Base-by-base conservation (phyloP, 2,329 filamentous ascomycete genomes). In the Pseudocercospora pini-densiflorae region DNA sequence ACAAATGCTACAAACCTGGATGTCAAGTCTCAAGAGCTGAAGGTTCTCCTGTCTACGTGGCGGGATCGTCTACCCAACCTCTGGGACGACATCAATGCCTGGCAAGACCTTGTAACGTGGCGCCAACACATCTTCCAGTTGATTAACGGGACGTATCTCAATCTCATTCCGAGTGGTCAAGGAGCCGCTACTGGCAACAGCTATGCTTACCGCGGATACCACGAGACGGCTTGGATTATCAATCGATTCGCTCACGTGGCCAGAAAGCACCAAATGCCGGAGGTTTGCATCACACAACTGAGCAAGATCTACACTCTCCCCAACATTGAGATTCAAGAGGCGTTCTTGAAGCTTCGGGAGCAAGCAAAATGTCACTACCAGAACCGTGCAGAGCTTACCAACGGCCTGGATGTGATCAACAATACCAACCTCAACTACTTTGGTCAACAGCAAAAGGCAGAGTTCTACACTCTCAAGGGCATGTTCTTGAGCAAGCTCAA, bases 401-500 rank as follows among this genome's bases (percentile, higher is more conserved):
- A 90, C 76, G 95, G 95, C 1, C 79, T 99, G 71, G 95, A 99
- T 76, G 95, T 99, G 2, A 99, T 99, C 79, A 99, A 99, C 80
- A 99, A 99, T 74, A 99, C 95, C 40, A 99, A 99, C 74, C 88
- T 99, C 64, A 97, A 97, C 79, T 99, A 99, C 83, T 99, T 99
- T 79, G 96, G 93, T 68, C 87, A 91, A 2, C 91, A 94, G 75
- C 95, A 99, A 79, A 99, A 99, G 81, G 95, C 95, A 8, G 95
- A 99, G 78, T 99, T 99, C 81, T 99, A 97, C 83, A 99, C 95
- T 0, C 87, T 99, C 62, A 99, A 99, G 85, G 95, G 95, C 68
- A 99, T 99, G 95, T 99, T 99, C 84, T 83, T 98, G 53, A 95
- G 96, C 77, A 97, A 97, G 79, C 86, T 99, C 9, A 90, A 90